A percentile compares a stretch with the other conserved stretches of the same genome.
phyloP scores from a whole-genome alignment of 106 monocot species.

The Posidonia australis region DNA sequence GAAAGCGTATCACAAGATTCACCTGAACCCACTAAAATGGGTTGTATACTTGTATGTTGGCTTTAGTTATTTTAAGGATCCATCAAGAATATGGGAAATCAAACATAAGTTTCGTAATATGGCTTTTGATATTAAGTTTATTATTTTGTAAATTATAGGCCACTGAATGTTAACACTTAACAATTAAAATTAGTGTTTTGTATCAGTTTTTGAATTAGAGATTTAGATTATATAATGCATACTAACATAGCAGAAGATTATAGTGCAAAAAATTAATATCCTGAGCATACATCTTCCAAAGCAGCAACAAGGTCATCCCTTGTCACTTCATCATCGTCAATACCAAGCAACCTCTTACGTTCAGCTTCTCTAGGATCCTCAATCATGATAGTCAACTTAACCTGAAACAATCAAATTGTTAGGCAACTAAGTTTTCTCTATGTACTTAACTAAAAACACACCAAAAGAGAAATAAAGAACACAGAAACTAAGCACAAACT shows the following conservation, averaged over 20 bases:
- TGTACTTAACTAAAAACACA: neutral
- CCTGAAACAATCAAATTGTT: constrained; percentile 40
- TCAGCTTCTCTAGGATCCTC: constrained; percentile 92
- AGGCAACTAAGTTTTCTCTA: neutral
- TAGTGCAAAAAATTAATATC: too few species aligned
- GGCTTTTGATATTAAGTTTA: too few species aligned
- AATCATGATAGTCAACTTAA: constrained; percentile 85
- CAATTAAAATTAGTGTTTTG: too few species aligned
- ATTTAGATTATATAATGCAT: too few species aligned
- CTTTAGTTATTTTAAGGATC: too few species aligned
- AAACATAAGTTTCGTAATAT: neutral
- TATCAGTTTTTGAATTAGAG: too few species aligned
- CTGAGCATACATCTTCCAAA: constrained; percentile 86
- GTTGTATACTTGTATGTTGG: too few species aligned
- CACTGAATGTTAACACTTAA: too few species aligned
- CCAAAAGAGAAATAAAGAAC: neutral
- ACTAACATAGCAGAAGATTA: too few species aligned
- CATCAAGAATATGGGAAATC: neutral
- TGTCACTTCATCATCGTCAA: constrained; percentile 73
- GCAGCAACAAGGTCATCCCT: constrained; percentile 72
- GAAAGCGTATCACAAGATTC: too few species aligned
- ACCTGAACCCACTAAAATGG: too few species aligned
- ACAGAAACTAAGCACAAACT: neutral
- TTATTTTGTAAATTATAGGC: too few species aligned
- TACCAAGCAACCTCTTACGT: constrained; percentile 74